Base-by-base conservation (phyloP, 129 eudicot species). In the Flaveria brownii region DNA sequence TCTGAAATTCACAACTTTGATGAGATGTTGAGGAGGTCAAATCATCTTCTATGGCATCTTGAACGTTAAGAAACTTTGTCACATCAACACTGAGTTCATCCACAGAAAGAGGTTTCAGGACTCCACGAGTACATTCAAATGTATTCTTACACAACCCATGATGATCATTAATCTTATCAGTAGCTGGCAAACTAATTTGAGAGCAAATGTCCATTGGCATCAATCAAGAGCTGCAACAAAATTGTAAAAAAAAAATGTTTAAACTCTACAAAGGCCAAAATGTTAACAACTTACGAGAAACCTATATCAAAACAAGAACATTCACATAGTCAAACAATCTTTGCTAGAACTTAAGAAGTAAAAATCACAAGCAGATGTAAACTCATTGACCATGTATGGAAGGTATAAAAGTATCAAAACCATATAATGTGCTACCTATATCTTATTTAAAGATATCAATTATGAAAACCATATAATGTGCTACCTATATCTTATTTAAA, bases 161-260 rank as follows among this genome's bases (percentile, higher is more conserved):
- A 72, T 75, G 51, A 75, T 81, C 77, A 62, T 78, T 68, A 30
- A 67, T 49, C 77, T 76, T 86, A 65, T 83, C 85, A 60, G 82
- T 70, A 71, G 68, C 83, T 42, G 84, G 64, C 69, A 68, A 52
- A 30, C 30, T 77, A 66, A 25, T 39, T 68, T 83, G 78, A 75
- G 83, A 78, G 80, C 82, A 81, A 46, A 83, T 52, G 73, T 89
- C 90, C 96, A 91, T 91, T 50, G 52, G 16, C 70, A 76, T 70
- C 23, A 56, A 78, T 70, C 50, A 67, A 71, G 66, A 64, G 84
- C 78, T 75, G 85, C 70, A 20, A 20, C 22, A 20, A 20, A 20
- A 20, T 20, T 20, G 22, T 20, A 20, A 20, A 20, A 20, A 20
- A 20, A 28, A 12, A 18, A 23, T 28, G 42, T 5, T 54, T 39